Evolutionary conservation across 768 basidiomycete species (phyloP), one percentile per base, ranked within the genome.

Genomic region (Stropharia rugosoannulata): DNA sequence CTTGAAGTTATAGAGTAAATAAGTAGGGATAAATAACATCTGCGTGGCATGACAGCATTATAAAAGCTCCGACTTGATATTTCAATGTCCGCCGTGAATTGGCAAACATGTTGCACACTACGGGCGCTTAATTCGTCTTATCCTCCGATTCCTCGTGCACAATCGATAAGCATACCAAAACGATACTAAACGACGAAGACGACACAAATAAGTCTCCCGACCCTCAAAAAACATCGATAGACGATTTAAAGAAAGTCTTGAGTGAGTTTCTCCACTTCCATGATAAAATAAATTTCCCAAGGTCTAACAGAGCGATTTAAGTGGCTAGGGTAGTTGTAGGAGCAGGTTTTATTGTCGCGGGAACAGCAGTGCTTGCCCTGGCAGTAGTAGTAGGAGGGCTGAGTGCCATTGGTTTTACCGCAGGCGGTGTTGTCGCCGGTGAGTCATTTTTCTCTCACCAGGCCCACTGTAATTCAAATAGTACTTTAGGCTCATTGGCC

Each of bases 361-460:
- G 60, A 16, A 54, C 57, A 8, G 27, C 50, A 15, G 58, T 52
- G 22, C 52, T 64, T 3, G 56, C 44, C 2, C 62, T 59, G 10
- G 39, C 58, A 2, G 4, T 59, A 4, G 41, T 54, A 11, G 59
- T 61, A 1, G 55, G 49, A 15, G 52, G 52, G 4, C 42, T 63
- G 11, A 58, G 56, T 25, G 15, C 32, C n/a, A 39, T 59, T 4
- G 62, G 62, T 7, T 64, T 64, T 13, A 59, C 58, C 3, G 39
- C 62, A 11, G 35, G 42, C 8, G 62, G 62, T 19, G 60, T 61
- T 22, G 62, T 49, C 12, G 51, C 41, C 7, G 57, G 62, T 60
- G 22, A 1, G 56, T 22, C 12, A 39, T 13, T 9, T 43, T 42
- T 12, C n/a, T 6, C 45, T 9, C n/a, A 5, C 19, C n/a, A 16